Evolutionary conservation across 2,329 filamentous ascomycete genomes (phyloP).

Genomic region (Ceratocystis lukuohia): DNA sequence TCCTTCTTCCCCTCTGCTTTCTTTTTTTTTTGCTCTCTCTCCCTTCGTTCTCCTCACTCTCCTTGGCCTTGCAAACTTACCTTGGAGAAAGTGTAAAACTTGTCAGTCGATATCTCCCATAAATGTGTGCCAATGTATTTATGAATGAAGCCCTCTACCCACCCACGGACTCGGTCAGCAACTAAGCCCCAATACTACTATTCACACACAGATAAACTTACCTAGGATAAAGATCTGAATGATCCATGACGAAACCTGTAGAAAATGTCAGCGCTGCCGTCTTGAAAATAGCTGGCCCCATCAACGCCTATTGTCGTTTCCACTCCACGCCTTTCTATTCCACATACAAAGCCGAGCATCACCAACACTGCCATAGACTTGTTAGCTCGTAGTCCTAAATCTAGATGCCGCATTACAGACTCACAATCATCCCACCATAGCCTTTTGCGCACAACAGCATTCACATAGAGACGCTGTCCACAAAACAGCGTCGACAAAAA

Average conservation of each 20-base stretch:
- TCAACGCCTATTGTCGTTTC: neutral
- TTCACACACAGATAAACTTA: neutral
- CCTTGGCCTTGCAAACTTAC: neutral
- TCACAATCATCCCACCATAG: constrained; percentile 1
- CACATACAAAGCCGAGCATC: constrained; percentile 1
- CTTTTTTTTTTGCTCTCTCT: too few species aligned
- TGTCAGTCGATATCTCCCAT: neutral
- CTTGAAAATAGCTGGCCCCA: neutral
- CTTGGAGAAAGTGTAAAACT: neutral
- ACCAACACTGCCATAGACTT: neutral
- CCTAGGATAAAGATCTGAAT: neutral
- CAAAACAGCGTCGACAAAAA: neutral
- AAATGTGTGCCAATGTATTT: neutral
- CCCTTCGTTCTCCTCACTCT: too few species aligned
- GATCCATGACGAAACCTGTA: neutral
- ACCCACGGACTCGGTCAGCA: neutral
- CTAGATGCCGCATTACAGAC: neutral
- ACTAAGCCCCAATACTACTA: neutral
- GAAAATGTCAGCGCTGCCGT: neutral
- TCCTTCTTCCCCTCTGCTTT: neutral
- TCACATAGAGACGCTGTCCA: neutral
- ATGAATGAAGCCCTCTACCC: neutral
- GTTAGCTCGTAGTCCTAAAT: neutral
- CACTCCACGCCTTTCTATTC: too few species aligned
- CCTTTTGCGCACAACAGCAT: neutral